Evolutionary conservation across 2,329 filamentous ascomycete species (phyloP).

Genomic region (Fusarium sp.): DNA sequence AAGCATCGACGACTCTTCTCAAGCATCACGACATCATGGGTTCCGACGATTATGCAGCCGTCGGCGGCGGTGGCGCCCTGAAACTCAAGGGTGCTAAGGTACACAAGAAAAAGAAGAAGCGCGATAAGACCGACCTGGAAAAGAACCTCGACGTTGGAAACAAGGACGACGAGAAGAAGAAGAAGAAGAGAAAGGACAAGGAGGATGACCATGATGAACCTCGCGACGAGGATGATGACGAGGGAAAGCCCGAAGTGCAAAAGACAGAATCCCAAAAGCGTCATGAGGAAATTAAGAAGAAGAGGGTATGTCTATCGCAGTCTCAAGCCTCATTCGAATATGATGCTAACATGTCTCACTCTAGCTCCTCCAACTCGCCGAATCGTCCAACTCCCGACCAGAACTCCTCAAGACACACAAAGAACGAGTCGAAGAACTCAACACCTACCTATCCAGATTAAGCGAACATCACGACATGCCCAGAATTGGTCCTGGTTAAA

Average conservation of each 20-base stretch:
- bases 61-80: slow-evolving; percentile 79
- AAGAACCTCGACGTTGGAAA: slow-evolving; percentile 60
- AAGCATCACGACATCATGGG: slow-evolving; percentile 67
- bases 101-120: slow-evolving; percentile 75
- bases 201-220: slow-evolving; percentile 49
- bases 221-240: slow-evolving; percentile 54
- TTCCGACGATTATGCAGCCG: slow-evolving; percentile 79
- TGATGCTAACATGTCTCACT: slow-evolving; percentile 16
- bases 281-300: slow-evolving; percentile 85
- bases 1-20: slow-evolving; percentile 5
- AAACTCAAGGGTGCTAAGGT: slow-evolving; percentile 86
- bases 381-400: slow-evolving; percentile 68
- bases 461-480: slow-evolving; percentile 99
- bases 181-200: slow-evolving; percentile 47
- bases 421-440: slow-evolving; percentile 94
- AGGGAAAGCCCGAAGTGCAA: slow-evolving; percentile 51
- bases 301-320: slow-evolving; percentile 73
- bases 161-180: slow-evolving; percentile 29
- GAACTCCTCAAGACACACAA: slow-evolving; percentile 97
- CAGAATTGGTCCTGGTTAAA: slow-evolving; percentile 74
- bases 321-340: background rate
- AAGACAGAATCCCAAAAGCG: slow-evolving; percentile 90
- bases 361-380: slow-evolving; percentile 85
- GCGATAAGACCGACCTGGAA: slow-evolving; percentile 63
- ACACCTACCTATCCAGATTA: slow-evolving; percentile 90